Base-by-base conservation (phyloP, 768 basidiomycete species). In the Leccinum olivaceopallidum region DNA sequence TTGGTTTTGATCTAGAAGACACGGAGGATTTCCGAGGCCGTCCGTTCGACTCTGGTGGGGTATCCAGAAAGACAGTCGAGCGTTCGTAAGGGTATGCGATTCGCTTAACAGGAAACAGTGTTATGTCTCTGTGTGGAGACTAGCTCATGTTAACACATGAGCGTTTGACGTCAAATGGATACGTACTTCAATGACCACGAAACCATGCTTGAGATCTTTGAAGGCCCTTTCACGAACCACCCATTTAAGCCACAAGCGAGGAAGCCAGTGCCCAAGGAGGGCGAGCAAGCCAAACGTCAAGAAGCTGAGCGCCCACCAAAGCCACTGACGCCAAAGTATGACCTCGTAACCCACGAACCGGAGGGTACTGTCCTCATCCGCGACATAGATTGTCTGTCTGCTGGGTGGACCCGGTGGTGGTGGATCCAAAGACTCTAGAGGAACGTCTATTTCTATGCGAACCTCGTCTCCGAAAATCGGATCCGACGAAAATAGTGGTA, bases 231-330 rank as follows among this genome's bases (percentile, higher is more conserved):
- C 92, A 50, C 77, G 81, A 2, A 93, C 85, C 22, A 92, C 90
- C 84, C 89, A 95, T 30, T 85, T 85, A 55, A 98, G 83, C 97
- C 97, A 98, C 28, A 95, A 64, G 6, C 82, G 84, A 58, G 97
- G 97, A 64, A 97, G 87, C 97, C 97, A 99, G 68, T 94, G 87
- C 4, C 95, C 95, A 9, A 95, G 74, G 18, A 99, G 80, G 12
- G 83, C 88, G 22, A 98, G 77, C 5, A 84, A 72, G 5, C 97
- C 96, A 12, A 88, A 75, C 2, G 86, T 85, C 8, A 89, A 54
- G 6, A 91, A 63, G 67, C 91, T 92, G 6, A 83, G 83, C 12
- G 80, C 34, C 63, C 83, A 80, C 96, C 97, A 99, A 4, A 87
- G 63, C 74, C 80, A 79, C 47, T 81, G 77, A 57, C 86, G 84